Percentiles rank a stretch among this genome's conserved stretches.
These are phyloP conservation scores for Botryosphaeria agaves DNA, from an alignment of 2,329 filamentous ascomycete species.

Conservation along the genomic window DNA sequence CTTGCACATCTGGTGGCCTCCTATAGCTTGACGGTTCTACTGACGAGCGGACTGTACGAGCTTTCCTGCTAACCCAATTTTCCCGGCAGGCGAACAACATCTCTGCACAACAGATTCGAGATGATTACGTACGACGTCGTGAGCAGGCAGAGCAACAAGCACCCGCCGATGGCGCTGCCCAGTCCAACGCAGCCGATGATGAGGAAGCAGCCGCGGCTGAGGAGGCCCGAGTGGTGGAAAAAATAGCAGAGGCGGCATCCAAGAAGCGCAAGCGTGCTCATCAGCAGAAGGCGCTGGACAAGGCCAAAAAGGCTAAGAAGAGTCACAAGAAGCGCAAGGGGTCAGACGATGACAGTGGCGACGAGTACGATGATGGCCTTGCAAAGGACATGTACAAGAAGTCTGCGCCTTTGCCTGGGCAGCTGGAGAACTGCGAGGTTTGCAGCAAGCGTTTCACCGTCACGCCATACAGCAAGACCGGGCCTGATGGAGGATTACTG, in stretches of 20 bases:
- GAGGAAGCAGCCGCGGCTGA: slow-evolving; percentile 17
- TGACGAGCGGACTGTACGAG: not conserved
- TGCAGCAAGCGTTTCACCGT: slow-evolving; percentile 86
- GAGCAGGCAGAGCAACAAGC: slow-evolving; percentile 20
- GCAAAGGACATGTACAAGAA: slow-evolving; percentile 37
- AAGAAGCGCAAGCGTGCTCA: slow-evolving; percentile 22
- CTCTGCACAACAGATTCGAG: slow-evolving; percentile 44
- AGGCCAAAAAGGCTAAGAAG: slow-evolving; percentile 29
- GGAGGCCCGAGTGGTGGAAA: slow-evolving; percentile 23
- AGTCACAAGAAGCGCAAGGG: slow-evolving; percentile 22
- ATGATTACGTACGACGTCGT: slow-evolving; percentile 38
- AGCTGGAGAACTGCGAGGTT: slow-evolving; percentile 73
- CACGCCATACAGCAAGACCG: slow-evolving; percentile 70
- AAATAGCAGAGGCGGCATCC: slow-evolving; percentile 3
- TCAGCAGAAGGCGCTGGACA: slow-evolving; percentile 29
- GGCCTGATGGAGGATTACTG: slow-evolving; percentile 69
- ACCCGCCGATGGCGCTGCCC: slow-evolving; percentile 17
- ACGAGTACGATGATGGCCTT: slow-evolving; percentile 29
- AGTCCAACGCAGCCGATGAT: slow-evolving; percentile 12
- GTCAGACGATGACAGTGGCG: slow-evolving; percentile 24
- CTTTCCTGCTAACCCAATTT: slow-evolving; percentile 1
- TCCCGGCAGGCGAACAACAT: slow-evolving; percentile 49
- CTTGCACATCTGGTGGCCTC: not conserved
- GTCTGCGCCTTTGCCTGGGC: slow-evolving; percentile 50
- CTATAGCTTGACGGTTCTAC: not conserved